phyloP scores from a whole-genome alignment of 345 rosid genomes.

The Syzygium jambos region DNA sequence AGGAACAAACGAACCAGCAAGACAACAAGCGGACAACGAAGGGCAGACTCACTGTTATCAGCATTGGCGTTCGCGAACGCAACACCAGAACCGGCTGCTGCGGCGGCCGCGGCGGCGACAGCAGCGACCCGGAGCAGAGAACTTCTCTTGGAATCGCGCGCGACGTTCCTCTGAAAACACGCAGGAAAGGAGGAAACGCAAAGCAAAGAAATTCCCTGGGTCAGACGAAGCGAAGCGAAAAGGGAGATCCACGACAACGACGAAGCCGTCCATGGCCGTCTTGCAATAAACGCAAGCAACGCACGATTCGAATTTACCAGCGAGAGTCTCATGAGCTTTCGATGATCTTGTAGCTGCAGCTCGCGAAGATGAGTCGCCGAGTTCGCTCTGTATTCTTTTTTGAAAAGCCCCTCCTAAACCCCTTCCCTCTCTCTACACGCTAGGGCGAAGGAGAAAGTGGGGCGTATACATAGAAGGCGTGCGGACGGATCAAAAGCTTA shows the following conservation, averaged over 20 bases:
- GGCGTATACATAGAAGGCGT: not conserved
- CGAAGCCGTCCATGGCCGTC: not conserved
- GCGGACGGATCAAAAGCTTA: not conserved
- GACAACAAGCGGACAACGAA: not conserved
- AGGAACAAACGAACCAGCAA: not conserved
- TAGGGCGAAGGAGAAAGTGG: not conserved
- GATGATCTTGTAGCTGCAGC: not conserved
- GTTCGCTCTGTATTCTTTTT: not conserved
- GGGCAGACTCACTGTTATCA: conserved; percentile 25
- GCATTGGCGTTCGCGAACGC: conserved; percentile 8
- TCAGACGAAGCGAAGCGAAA: not conserved
- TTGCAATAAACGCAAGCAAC: not conserved
- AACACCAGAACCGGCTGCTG: conserved; percentile 39
- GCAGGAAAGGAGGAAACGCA: not conserved
- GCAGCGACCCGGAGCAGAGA: conserved; percentile 29
- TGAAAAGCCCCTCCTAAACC: not conserved
- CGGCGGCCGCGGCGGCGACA: conserved; percentile 28
- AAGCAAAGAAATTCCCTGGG: not conserved
- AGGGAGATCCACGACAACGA: not conserved
- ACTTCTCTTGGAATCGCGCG: conserved; percentile 8
- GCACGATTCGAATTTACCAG: not conserved
- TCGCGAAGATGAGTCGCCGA: not conserved
- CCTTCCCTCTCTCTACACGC: not conserved
- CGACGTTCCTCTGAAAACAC: conserved; percentile 30
- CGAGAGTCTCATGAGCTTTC: not conserved